Evolutionary conservation across 495 filamentous ascomycete genomes (phyloP), one percentile per base, ranked within the genome.

Genomic region (Talaromyces stipitatus): DNA sequence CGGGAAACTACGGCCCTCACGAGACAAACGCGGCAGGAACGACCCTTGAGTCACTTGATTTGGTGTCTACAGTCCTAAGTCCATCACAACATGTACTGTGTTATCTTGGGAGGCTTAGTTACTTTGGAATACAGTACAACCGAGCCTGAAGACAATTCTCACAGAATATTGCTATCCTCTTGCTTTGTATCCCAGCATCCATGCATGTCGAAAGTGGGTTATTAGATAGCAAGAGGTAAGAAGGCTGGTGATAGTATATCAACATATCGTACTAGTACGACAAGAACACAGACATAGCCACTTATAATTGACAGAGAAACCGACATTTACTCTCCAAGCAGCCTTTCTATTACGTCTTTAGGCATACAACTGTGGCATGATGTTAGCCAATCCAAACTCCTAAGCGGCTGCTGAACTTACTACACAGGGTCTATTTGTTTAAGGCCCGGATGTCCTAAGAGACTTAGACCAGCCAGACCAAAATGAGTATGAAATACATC

Each of bases 401-500:
- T 43, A 16, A 12, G 22, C 61, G 28, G 47, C 9, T 1, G 6
- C 9, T 53, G 3, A 50, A 78, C 86, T 75, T 71, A 90, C 86
- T 97, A 97, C 30, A 88, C 77, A 55, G 94, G 86, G 69, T 98
- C 91, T 58, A 98, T 85, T 63, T 88, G 84, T 62, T 83, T 72
- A 24, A 97, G 69, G 0, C 87, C 91, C 9, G 86, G 82, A 65
- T 85, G 86, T 7, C 81, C 79, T 18, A 97, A 70, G 30, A 98
- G 76, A 65, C 91, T 95, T 61, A 98, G 66, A 5, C 95, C 94
- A 28, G 95, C 88, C 62, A 97, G 64, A 36, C 88, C 91, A 71
- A 98, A 98, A 36, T 81, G 61, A 0, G 94, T 98, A 68, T 98
- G 94, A 72, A 95, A 98, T 38, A 98, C 92, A 79, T 98, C 94